These are phyloP conservation scores for Xylaria bambusicola DNA, from an alignment of 495 filamentous ascomycete species.

Conservation along the genomic window DNA sequence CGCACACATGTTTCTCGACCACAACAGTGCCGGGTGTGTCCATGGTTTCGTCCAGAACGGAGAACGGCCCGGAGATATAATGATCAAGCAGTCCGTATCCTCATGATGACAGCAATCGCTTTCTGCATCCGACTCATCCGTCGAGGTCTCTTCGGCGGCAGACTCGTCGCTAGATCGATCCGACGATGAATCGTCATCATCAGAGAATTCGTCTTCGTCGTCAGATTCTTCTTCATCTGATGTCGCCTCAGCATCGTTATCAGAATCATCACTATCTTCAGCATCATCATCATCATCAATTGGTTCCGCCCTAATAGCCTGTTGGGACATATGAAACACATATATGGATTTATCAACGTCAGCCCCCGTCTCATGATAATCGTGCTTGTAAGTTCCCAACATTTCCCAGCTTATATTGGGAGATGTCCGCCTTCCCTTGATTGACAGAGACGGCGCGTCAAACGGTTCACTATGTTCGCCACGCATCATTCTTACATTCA, in stretches of 20 bases:
- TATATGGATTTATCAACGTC: not conserved
- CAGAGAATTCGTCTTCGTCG: conserved; percentile 1
- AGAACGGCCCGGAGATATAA: not conserved
- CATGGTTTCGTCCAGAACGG: conserved; percentile 10
- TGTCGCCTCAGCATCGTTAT: not conserved
- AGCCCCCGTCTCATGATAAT: not conserved
- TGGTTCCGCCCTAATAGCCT: not conserved
- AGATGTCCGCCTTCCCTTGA: not conserved
- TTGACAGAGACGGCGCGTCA: not conserved
- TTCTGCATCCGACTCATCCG: conserved; percentile 8
- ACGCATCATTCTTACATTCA: not conserved
- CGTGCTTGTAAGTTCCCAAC: not conserved
- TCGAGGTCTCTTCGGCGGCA: not conserved
- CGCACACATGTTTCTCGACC: not conserved
- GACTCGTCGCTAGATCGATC: not conserved
- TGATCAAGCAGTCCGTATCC: conserved; percentile 3
- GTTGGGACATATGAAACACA: conserved; percentile 7
- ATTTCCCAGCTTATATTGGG: not conserved
- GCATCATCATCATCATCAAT: not conserved
- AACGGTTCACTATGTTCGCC: conserved; percentile 3
- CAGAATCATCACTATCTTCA: not conserved
- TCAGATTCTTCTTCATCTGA: conserved; percentile 4
- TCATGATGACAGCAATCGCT: not conserved
- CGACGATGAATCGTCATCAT: conserved; percentile 2
- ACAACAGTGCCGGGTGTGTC: not conserved